Evolutionary conservation across 2,329 filamentous ascomycete species (phyloP), one percentile per base, ranked within the genome.

Genomic region (Alternaria alternata): DNA sequence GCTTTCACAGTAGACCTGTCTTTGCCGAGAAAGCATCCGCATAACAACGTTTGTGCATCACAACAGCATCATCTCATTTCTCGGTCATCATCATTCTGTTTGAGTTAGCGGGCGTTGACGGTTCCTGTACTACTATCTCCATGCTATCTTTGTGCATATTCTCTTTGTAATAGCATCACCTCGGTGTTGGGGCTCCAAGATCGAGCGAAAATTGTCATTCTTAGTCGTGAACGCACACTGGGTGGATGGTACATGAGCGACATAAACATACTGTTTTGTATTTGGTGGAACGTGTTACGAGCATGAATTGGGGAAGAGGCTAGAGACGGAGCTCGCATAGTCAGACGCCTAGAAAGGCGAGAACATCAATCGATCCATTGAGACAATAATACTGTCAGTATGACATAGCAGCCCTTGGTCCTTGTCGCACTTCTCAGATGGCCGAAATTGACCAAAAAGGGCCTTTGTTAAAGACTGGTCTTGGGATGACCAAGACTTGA

Each of bases 1-100:
- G 51, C 53, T 70, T 3, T 43, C 61, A 5, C 51, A 57, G 18
- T 61, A 51, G 36, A 20, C 22, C 26, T 20, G 36, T 24, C 46
- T 38, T 26, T 8, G 30, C 14, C 46, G 14, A 36, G 16, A 20
- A 20, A 28, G n/a, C 22, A 39, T 18, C 16, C 24, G 22, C 32
- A 51, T 26, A 38, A 26, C 34, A 39, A 26, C 16, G 20, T 26
- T 3, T 11, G 24, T 26, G 22, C 32, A 49, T 24, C 30, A 36
- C 2, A 36, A 24, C 32, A 36, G 14, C 32, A 49, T 24, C 9
- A n/a, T 38, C 30, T 38, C 32, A 16, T 26, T 49, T 49, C 9
- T 22, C 34, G 30, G 30, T 24, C 46, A 26, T 36, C 28, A 34
- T 36, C 46, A 49, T 49, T 49, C 20, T n/a, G 14, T 36, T 36